Conservation (phyloP, 768 basidiomycete genomes). For the Punctularia strigosozonata region DNA sequence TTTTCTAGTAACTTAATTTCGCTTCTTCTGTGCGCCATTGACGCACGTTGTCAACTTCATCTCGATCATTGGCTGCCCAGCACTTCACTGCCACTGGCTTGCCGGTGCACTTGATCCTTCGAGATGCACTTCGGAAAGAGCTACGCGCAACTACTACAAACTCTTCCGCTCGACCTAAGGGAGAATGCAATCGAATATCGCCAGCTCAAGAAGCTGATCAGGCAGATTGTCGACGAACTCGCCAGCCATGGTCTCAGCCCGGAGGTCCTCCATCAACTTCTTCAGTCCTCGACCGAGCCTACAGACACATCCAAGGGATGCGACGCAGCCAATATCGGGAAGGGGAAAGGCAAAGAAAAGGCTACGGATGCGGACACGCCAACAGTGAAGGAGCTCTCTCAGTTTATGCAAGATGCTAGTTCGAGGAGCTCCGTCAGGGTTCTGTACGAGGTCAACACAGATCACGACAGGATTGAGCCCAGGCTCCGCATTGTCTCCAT, state of each 20-base stretch:
- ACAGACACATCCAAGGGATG: too few species aligned
- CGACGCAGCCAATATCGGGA: too few species aligned
- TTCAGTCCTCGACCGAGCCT: slow-evolving; percentile 12
- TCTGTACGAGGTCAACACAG: slow-evolving; percentile 44
- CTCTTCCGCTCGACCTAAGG: slow-evolving; percentile 66
- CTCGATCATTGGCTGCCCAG: too few species aligned
- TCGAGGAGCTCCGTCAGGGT: slow-evolving; percentile 20
- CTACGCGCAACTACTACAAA: slow-evolving; percentile 46
- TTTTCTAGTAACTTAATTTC: too few species aligned
- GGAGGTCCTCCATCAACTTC: slow-evolving; percentile 31
- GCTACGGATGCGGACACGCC: not conserved
- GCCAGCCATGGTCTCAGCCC: slow-evolving; percentile 53
- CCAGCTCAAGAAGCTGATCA: slow-evolving; percentile 87
- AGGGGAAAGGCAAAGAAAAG: slow-evolving; percentile 14
- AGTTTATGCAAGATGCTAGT: too few species aligned
- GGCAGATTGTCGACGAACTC: slow-evolving; percentile 71
- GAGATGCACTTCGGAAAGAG: slow-evolving; percentile 68
- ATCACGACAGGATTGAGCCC: slow-evolving; percentile 40
- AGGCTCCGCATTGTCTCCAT: slow-evolving; percentile 41
- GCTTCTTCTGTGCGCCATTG: too few species aligned
- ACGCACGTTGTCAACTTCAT: too few species aligned
- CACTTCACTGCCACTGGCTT: not conserved
- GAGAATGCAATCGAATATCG: slow-evolving; percentile 79
- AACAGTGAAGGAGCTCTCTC: too few species aligned
- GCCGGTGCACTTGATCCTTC: not conserved